Conservation (phyloP, 2,329 filamentous ascomycete genomes). For the Sclerotinia borealis region DNA sequence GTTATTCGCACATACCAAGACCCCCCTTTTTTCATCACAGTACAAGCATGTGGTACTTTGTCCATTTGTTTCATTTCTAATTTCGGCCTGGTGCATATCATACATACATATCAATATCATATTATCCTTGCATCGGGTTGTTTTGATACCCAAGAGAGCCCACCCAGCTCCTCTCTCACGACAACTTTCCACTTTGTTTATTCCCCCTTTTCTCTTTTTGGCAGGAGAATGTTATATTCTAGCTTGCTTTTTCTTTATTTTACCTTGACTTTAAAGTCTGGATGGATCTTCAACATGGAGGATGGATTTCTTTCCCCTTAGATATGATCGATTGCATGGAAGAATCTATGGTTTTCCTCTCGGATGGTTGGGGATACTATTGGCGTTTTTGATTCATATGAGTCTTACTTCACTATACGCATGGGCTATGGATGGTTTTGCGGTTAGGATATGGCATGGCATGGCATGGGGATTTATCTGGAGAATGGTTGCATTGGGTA, state of each 20-base stretch:
- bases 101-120: conserved; percentile 5
- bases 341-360: neutral
- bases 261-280: conserved; percentile 12
- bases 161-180: conserved; percentile 30
- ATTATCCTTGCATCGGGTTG: conserved; percentile 27
- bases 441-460: neutral
- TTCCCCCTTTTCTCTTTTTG: conserved; percentile 8
- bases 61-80: conserved; percentile 5
- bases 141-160: conserved; percentile 30
- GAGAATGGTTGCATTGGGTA: conserved; percentile 8
- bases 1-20: conserved; percentile 18
- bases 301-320: neutral
- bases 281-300: neutral
- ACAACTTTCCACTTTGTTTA: conserved; percentile 3
- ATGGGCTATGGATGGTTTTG: conserved; percentile 3
- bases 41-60: conserved; percentile 10
- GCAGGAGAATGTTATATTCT: neutral
- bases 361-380: neutral
- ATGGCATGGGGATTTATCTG: neutral
- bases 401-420: neutral
- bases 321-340: neutral
- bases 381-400: conserved; percentile 9
- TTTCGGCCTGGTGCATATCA: conserved; percentile 18
- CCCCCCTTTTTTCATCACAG: conserved; percentile 18
- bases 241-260: neutral